Base-by-base conservation (phyloP, 1,139 yeast genomes). In the Scheffersomyces titani region DNA sequence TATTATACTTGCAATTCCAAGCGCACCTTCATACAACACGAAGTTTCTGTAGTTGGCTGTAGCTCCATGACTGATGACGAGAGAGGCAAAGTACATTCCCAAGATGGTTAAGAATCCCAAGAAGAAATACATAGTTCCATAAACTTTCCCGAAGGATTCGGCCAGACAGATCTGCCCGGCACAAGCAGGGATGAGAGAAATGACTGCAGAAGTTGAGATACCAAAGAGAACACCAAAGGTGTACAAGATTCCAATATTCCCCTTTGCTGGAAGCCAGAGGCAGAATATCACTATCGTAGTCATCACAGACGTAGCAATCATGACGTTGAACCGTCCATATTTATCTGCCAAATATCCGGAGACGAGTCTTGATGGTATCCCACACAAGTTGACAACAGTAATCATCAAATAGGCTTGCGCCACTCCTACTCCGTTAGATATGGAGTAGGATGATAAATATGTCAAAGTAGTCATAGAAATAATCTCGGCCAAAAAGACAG, bases 101-200 rank as follows among this genome's bases (percentile, higher is more conserved):
- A 73, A 57, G n/a, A 88, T 71, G 6, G 84, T 82, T 47, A 85
- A 84, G 64, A 87, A 83, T 9, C 90, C 82, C 51, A 87, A 86
- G 49, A 86, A 75, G 63, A 86, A 85, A 67, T 88, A 88, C 70
- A 88, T 80, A 0, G 90, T 87, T 0, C 92, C 90, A 65, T 85
- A 88, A 30, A 89, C 79, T 64, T 82, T 85, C 36, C 93, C 93
- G 63, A 87, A 88, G 56, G 81, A 82, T 49, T 84, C 85, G 1
- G 88, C 84, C 52, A 80, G 80, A 50, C 91, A 85, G 20, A 89
- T 85, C 68, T 88, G 92, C 0, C 87, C 83, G 56, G 83, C 75
- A 57, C 86, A 75, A n/a, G 76, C 73, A 19, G 75, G 75, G 53
- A 73, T 72, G n/a, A 73, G 61, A 16, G 75, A 68, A 19, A 73